Evolutionary conservation across 1,284 basidiomycete species (phyloP), one percentile per base, ranked within the genome.

Genomic region (Exobasidium rhododendri): DNA sequence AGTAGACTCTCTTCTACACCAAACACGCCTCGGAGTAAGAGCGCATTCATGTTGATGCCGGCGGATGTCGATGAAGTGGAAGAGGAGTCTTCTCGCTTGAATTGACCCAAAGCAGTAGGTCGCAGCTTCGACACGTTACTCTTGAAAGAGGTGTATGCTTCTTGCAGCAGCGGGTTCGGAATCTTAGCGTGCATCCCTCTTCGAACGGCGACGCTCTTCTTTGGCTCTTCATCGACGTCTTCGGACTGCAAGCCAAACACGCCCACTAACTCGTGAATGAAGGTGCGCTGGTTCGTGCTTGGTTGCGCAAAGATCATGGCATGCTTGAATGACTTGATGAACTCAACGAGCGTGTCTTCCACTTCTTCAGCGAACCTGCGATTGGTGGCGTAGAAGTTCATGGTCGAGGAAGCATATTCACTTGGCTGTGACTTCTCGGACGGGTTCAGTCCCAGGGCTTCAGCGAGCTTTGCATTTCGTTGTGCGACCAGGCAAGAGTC

Each of bases 401-500:
- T 65, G 50, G 68, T 65, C 26, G 69, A 63, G 45, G 61, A 29
- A 10, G 67, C 64, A 62, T 73, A 74, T 4, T 58, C 26, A 3
- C 66, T 69, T 2, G 67, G 64, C 13, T 64, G 69, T 5, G 62
- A 52, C 52, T 68, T 69, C 45, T 70, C 63, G 5, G 64, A 60
- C 1, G 66, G 65, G 54, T 71, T 73, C 28, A 79, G 66, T 17
- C 77, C 77, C 3, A 79, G 63, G 6, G 77, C 77, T 50, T 75
- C 73, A 29, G 77, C 76, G 4, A 79, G 62, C 59, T 69, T 71
- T 13, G 75, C 73, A 51, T 79, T 79, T n/a, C 77, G 68, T 63
- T 74, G 71, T 4, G 77, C 77, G 10, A 77, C 62, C 29, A 67
- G 59, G 61, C 77, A 79, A 17, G 67, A 67, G 52, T 75, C 74